Conservation (phyloP, 768 basidiomycete genomes). For the Coprinellus aureogranulatus region DNA sequence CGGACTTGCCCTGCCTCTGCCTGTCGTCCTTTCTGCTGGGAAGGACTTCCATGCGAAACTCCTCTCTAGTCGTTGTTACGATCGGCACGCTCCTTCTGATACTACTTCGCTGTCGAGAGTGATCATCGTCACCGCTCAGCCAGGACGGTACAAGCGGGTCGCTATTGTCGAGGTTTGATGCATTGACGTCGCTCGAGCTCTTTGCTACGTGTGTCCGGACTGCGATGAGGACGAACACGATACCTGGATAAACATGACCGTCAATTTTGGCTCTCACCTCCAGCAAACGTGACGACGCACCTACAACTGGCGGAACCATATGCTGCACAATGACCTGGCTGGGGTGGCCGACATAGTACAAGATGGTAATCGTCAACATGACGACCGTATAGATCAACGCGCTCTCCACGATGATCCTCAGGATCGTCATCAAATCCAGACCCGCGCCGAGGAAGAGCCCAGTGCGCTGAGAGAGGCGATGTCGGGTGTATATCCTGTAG, state of each 20-base stretch:
- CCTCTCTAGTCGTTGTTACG: slow-evolving; percentile 6
- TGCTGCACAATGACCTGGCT: slow-evolving; percentile 4
- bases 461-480: neutral
- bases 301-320: slow-evolving; percentile 1
- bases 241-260: neutral
- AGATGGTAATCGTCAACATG: neutral
- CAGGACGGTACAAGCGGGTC: slow-evolving; percentile 1
- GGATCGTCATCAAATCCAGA: neutral
- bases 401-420: slow-evolving; percentile 6
- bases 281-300: neutral
- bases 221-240: slow-evolving; percentile 7
- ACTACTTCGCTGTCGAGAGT: neutral
- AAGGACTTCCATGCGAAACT: slow-evolving; percentile 1
- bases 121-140: slow-evolving; percentile 1
- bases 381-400: slow-evolving; percentile 4
- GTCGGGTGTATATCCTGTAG: neutral
- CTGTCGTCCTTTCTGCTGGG: no score
- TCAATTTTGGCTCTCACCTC: neutral
- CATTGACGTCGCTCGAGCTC: slow-evolving; percentile 5
- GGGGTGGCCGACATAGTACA: neutral
- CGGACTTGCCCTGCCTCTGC: no score
- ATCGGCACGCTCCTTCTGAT: neutral
- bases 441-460: neutral
- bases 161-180: slow-evolving; percentile 7
- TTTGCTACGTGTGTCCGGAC: slow-evolving; percentile 3